Evolutionary conservation across 2,329 filamentous ascomycete genomes (phyloP).

Genomic region (Alternaria sp.): DNA sequence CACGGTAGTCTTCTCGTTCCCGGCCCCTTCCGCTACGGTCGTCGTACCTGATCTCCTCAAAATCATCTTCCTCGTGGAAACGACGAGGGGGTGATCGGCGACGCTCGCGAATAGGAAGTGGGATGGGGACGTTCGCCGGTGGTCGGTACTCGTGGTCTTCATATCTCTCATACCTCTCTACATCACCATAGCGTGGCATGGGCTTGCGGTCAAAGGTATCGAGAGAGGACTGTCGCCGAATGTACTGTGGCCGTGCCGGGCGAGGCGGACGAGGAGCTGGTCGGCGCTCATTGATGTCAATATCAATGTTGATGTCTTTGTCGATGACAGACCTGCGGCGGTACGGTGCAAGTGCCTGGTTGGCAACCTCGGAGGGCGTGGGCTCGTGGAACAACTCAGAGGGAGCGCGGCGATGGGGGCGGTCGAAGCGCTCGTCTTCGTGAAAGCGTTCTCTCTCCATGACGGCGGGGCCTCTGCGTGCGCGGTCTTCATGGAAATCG

Average conservation of each 20-base stretch:
- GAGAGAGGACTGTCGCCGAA: slow-evolving; percentile 85
- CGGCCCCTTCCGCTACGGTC: slow-evolving; percentile 32
- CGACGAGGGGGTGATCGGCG: slow-evolving; percentile 57
- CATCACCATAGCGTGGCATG: slow-evolving; percentile 63
- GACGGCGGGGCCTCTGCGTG: slow-evolving; percentile 52
- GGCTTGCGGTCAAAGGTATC: slow-evolving; percentile 88
- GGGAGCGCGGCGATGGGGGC: slow-evolving; percentile 49
- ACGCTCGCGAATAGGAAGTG: slow-evolving; percentile 64
- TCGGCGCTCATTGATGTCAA: slow-evolving; percentile 51
- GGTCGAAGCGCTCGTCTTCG: slow-evolving; percentile 62
- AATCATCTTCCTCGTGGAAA: slow-evolving; percentile 76
- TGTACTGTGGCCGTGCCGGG: slow-evolving; percentile 72
- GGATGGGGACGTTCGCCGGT: slow-evolving; percentile 74
- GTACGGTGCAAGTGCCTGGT: slow-evolving; percentile 65
- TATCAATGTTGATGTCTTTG: slow-evolving; percentile 62
- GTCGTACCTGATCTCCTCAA: slow-evolving; percentile 63
- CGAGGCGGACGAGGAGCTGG: slow-evolving; percentile 58
- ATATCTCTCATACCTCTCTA: slow-evolving; percentile 56
- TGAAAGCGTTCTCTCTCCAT: slow-evolving; percentile 62
- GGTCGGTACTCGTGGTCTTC: slow-evolving; percentile 64
- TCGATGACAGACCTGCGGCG: slow-evolving; percentile 68
- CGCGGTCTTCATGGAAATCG: slow-evolving; percentile 54
- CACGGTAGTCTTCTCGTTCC: slow-evolving; percentile 57
- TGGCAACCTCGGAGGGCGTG: slow-evolving; percentile 57
- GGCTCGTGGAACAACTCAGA: slow-evolving; percentile 59